A percentile compares a stretch with the other conserved stretches of the same genome.
Conservation (phyloP, 768 basidiomycete genomes). For the Lentinula raphanica region DNA sequence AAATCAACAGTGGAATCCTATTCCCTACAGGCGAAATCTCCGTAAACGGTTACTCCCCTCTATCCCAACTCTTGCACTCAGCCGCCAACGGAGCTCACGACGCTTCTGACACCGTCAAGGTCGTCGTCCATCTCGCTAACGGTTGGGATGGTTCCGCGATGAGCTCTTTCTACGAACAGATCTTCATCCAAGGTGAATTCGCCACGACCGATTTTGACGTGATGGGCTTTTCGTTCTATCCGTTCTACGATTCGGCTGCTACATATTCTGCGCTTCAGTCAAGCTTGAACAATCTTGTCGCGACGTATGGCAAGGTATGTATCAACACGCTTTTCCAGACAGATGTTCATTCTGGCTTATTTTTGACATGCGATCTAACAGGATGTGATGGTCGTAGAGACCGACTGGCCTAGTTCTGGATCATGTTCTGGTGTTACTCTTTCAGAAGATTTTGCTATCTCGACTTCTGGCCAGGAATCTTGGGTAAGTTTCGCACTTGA, state of each 20-base stretch:
- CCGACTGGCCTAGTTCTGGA: conserved; percentile 49
- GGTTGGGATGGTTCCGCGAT: conserved; percentile 49
- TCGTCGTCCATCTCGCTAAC: conserved; percentile 58
- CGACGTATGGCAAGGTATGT: conserved; percentile 43
- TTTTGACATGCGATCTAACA: conserved; percentile 8
- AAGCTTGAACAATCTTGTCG: conserved; percentile 46
- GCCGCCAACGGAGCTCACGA: conserved; percentile 48
- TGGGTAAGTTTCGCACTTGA: conserved; percentile 32
- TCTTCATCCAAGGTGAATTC: conserved; percentile 51
- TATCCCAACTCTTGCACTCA: conserved; percentile 58
- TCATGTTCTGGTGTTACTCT: conserved; percentile 38
- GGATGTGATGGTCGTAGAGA: conserved; percentile 58
- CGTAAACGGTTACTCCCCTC: conserved; percentile 42
- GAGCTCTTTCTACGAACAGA: conserved; percentile 43
- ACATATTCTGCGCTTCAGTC: conserved; percentile 45
- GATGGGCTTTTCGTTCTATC: conserved; percentile 63
- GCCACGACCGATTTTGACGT: conserved; percentile 47
- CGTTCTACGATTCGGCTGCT: conserved; percentile 55
- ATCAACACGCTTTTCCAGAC: neutral
- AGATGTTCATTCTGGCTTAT: neutral
- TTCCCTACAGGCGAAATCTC: conserved; percentile 58
- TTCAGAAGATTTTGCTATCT: conserved; percentile 18
- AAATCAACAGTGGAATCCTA: conserved; percentile 60
- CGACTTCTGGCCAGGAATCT: conserved; percentile 44
- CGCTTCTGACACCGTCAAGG: conserved; percentile 37